phyloP scores from a whole-genome alignment of 352 stramenopile genomes.

The Pythium myriotylum region DNA sequence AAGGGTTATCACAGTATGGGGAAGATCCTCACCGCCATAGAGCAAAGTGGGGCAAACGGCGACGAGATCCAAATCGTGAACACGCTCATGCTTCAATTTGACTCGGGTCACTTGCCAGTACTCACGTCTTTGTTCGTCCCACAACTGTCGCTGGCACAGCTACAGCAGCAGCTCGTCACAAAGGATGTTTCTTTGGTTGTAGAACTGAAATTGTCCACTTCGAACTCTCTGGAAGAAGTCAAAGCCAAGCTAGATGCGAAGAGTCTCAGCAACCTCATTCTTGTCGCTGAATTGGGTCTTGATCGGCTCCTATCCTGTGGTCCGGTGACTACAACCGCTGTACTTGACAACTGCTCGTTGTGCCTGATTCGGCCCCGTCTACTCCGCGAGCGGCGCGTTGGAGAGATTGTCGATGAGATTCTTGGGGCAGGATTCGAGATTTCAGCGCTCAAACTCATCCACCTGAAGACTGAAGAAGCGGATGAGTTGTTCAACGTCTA shows the following conservation, averaged over 20 bases:
- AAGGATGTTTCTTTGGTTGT: slow-evolving; percentile 56
- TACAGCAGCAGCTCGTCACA: slow-evolving; percentile 26
- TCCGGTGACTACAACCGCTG: slow-evolving; percentile 45
- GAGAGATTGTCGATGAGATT: slow-evolving; percentile 84
- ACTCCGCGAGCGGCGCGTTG: slow-evolving; percentile 58
- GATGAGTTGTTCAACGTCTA: slow-evolving; percentile 93
- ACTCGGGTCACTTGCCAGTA: slow-evolving; percentile 34
- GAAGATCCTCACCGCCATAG: slow-evolving; percentile 46
- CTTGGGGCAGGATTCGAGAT: slow-evolving; percentile 85
- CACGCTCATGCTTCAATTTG: slow-evolving; percentile 54
- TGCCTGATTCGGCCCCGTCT: slow-evolving; percentile 66
- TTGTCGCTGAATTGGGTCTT: slow-evolving; percentile 30
- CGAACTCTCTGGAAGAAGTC: slow-evolving; percentile 33
- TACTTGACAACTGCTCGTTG: slow-evolving; percentile 68
- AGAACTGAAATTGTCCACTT: slow-evolving; percentile 40
- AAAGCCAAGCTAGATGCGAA: slow-evolving; percentile 27
- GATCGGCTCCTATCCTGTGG: slow-evolving; percentile 8
- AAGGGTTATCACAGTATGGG: slow-evolving; percentile 54
- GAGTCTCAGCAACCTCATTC: slow-evolving; percentile 22
- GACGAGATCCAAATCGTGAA: slow-evolving; percentile 36
- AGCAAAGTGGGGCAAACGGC: slow-evolving; percentile 26
- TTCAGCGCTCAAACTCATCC: slow-evolving; percentile 85
- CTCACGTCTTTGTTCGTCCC: slow-evolving; percentile 15
- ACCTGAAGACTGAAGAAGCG: slow-evolving; percentile 74
- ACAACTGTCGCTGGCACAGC: slow-evolving; percentile 24